Evolutionary conservation across 2,329 filamentous ascomycete genomes (phyloP).

Genomic region (Fusarium sororula): DNA sequence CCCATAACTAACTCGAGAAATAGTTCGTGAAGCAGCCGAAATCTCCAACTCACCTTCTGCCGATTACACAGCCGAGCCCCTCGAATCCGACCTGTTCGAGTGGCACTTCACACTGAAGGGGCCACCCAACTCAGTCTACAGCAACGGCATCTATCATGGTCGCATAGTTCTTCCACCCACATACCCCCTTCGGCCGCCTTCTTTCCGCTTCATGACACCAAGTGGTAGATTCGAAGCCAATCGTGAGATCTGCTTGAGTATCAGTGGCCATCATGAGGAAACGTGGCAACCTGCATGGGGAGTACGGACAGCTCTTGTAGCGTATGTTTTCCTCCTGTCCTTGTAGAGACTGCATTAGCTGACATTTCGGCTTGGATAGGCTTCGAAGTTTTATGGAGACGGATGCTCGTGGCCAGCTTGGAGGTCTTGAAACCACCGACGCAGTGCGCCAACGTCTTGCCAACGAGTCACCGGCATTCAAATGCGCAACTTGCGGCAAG

Average conservation of each 20-base stretch:
- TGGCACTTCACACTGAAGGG: slow-evolving; percentile 99
- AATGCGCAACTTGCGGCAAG: slow-evolving; percentile 75
- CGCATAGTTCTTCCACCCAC: slow-evolving; percentile 89
- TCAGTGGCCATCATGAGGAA: slow-evolving; percentile 95
- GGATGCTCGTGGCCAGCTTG: slow-evolving; percentile 86
- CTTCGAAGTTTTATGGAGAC: slow-evolving; percentile 94
- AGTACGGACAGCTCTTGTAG: slow-evolving; percentile 84
- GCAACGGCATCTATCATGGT: slow-evolving; percentile 89
- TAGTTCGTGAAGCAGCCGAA: slow-evolving; percentile 88
- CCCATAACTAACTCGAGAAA: not conserved
- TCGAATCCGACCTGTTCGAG: slow-evolving; percentile 92
- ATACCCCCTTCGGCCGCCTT: slow-evolving; percentile 91
- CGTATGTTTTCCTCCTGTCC: slow-evolving; percentile 50
- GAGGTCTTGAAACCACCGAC: slow-evolving; percentile 82
- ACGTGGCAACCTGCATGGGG: slow-evolving; percentile 99
- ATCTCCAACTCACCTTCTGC: slow-evolving; percentile 81
- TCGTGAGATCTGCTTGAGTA: slow-evolving; percentile 94
- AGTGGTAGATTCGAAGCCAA: slow-evolving; percentile 95
- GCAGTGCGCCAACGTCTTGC: slow-evolving; percentile 76
- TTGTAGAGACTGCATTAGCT: not conserved
- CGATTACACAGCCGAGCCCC: slow-evolving; percentile 85
- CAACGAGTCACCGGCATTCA: slow-evolving; percentile 69
- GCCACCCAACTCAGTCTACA: slow-evolving; percentile 82
- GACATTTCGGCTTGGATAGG: slow-evolving; percentile 34
- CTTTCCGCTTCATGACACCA: slow-evolving; percentile 95